These are phyloP conservation scores for Plenodomus tracheiphilus DNA, from an alignment of 2,329 filamentous ascomycete species.

Conservation along the genomic window DNA sequence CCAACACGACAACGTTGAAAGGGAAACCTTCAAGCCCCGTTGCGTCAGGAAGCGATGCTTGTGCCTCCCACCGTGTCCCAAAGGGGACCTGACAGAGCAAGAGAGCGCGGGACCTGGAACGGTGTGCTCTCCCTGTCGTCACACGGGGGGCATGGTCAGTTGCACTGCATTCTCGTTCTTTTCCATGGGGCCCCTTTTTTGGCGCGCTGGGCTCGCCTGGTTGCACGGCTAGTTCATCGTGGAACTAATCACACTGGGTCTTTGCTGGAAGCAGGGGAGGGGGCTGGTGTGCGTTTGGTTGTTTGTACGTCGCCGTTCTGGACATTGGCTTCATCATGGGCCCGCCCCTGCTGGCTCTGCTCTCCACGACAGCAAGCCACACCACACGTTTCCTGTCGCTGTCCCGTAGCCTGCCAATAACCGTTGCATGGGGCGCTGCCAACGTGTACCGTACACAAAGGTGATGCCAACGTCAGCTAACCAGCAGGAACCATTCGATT, in stretches of 20 bases:
- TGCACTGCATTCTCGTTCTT: slow-evolving; percentile 5
- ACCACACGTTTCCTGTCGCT: slow-evolving; percentile 13
- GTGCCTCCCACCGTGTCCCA: too few relatives aligned
- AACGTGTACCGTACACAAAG: neutral
- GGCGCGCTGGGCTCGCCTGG: slow-evolving; percentile 15
- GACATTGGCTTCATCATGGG: too few relatives aligned
- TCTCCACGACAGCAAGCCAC: slow-evolving; percentile 28
- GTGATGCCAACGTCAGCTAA: neutral
- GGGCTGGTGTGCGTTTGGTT: too few relatives aligned
- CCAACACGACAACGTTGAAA: slow-evolving; percentile 28
- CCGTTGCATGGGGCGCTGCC: neutral
- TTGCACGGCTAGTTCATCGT: slow-evolving; percentile 21
- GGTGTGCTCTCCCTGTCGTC: slow-evolving; percentile 11
- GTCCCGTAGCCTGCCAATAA: neutral
- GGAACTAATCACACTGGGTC: slow-evolving; percentile 25
- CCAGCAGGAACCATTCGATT: neutral
- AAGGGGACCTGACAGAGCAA: too few relatives aligned
- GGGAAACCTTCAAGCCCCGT: slow-evolving; percentile 13
- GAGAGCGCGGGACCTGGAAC: too few relatives aligned
- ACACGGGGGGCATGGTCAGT: too few relatives aligned
- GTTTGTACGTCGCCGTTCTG: slow-evolving; percentile 14
- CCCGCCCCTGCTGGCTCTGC: slow-evolving; percentile 23
- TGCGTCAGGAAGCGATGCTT: too few relatives aligned
- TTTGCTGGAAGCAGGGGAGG: too few relatives aligned
- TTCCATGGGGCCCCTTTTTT: slow-evolving; percentile 20